Percentiles rank a stretch among this genome's conserved stretches.
Evolutionary conservation across 306 rosid genomes (phyloP).

Genomic region (Cercis canadensis): DNA sequence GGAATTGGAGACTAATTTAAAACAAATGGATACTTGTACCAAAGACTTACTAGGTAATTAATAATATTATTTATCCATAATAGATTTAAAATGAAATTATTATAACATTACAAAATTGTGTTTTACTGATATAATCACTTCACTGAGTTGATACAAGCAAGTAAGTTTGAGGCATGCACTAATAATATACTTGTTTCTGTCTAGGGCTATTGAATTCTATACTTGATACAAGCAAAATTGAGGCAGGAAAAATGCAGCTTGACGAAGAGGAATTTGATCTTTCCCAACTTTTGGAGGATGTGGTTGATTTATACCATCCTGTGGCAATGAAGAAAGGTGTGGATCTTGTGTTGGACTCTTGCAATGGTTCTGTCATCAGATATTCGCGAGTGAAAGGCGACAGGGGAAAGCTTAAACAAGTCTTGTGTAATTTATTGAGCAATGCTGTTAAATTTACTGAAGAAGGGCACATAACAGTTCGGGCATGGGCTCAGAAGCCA

Average conservation of each 20-base stretch:
- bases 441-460: slow-evolving; percentile 86
- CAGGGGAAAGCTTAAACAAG: slow-evolving; percentile 76
- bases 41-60: slow-evolving; percentile 68
- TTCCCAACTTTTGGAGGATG: slow-evolving; percentile 67
- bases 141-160: no score
- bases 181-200: slow-evolving; percentile 9
- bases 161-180: not conserved
- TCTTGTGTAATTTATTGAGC: slow-evolving; percentile 70
- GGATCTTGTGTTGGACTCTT: slow-evolving; percentile 75
- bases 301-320: slow-evolving; percentile 67
- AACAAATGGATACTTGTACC: slow-evolving; percentile 63
- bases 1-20: slow-evolving; percentile 54
- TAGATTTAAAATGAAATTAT: not conserved
- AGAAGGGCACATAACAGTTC: slow-evolving; percentile 65
- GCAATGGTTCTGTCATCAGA: slow-evolving; percentile 58
- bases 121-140: no score
- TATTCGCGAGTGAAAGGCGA: slow-evolving; percentile 70
- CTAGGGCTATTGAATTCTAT: slow-evolving; percentile 74
- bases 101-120: no score
- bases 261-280: slow-evolving; percentile 80
- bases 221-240: slow-evolving; percentile 85
- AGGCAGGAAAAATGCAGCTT: slow-evolving; percentile 83
- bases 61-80: not conserved
- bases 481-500: slow-evolving; percentile 67
- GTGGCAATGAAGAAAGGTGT: slow-evolving; percentile 68